Conservation (phyloP, 2,329 filamentous ascomycete species). For the Diatrype stigma region DNA sequence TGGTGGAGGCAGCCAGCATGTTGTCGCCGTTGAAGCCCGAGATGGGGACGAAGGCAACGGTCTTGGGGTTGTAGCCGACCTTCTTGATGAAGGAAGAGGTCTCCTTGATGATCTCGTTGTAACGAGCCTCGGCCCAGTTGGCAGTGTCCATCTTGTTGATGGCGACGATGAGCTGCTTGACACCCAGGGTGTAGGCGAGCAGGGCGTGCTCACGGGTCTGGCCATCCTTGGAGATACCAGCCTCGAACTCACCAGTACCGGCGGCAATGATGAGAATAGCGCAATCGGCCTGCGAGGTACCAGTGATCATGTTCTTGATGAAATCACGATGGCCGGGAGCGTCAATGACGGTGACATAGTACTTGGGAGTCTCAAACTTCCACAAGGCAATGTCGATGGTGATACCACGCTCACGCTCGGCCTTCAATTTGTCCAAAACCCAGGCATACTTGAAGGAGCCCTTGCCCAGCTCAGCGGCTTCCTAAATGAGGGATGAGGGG, state of each 20-base stretch:
- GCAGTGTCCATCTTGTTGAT: slow-evolving; percentile 99
- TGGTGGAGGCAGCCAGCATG: slow-evolving; percentile 87
- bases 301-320: slow-evolving; percentile 99
- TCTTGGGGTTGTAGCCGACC: slow-evolving; percentile 99
- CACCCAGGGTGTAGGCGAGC: slow-evolving; percentile 99
- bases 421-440: slow-evolving; percentile 99
- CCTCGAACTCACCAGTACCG: slow-evolving; percentile 99
- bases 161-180: slow-evolving; percentile 99
- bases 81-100: slow-evolving; percentile 99
- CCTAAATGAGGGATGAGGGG: slow-evolving; percentile 49
- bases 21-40: slow-evolving; percentile 99
- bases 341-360: slow-evolving; percentile 97
- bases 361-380: slow-evolving; percentile 99
- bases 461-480: slow-evolving; percentile 99
- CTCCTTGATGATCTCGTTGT: slow-evolving; percentile 99
- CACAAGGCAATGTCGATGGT: slow-evolving; percentile 99
- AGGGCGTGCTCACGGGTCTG: slow-evolving; percentile 99
- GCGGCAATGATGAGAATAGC: slow-evolving; percentile 99
- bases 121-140: slow-evolving; percentile 96
- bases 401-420: slow-evolving; percentile 99
- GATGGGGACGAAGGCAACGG: slow-evolving; percentile 97
- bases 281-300: slow-evolving; percentile 99
- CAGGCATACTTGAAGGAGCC: slow-evolving; percentile 99
- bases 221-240: slow-evolving; percentile 99
- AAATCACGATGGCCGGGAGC: slow-evolving; percentile 99